phyloP scores from a whole-genome alignment of 495 filamentous ascomycete species.

The Aspergillus saccharolyticus region DNA sequence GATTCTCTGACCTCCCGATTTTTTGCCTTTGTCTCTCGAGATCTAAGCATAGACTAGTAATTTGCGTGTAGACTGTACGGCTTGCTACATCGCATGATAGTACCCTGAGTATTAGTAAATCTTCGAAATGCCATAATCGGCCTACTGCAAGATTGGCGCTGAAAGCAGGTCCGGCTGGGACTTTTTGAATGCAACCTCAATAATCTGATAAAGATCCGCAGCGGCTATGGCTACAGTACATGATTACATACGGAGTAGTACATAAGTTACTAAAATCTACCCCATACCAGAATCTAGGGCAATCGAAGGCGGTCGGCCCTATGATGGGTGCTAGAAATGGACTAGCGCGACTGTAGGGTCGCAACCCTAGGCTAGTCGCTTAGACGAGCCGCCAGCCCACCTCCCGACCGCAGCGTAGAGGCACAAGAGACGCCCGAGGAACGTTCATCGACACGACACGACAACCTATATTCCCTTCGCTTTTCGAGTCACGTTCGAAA shows the following conservation, averaged over 20 bases:
- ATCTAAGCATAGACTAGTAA: not conserved
- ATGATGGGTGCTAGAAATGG: slow-evolving; percentile 17
- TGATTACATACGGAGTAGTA: too few relatives aligned
- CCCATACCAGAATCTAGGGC: slow-evolving; percentile 1
- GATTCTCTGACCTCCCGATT: slow-evolving; percentile 32
- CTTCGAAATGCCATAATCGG: too few relatives aligned
- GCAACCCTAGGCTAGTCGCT: slow-evolving; percentile 40
- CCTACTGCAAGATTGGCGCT: too few relatives aligned
- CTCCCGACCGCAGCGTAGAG: slow-evolving; percentile 30
- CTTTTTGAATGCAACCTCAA: too few relatives aligned
- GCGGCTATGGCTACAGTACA: not conserved
- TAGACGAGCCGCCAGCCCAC: slow-evolving; percentile 44
- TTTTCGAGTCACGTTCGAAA: slow-evolving; percentile 50
- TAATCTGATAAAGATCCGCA: not conserved
- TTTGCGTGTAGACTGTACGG: not conserved
- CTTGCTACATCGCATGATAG: too few relatives aligned
- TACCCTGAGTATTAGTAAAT: too few relatives aligned
- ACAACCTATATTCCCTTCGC: slow-evolving; percentile 45
- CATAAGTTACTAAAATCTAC: slow-evolving; percentile 3
- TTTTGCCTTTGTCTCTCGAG: not conserved
- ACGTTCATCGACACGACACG: slow-evolving; percentile 41
- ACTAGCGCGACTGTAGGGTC: slow-evolving; percentile 37
- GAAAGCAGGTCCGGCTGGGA: too few relatives aligned
- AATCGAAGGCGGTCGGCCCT: slow-evolving; percentile 9
- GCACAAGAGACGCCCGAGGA: slow-evolving; percentile 25